These are phyloP conservation scores for Crithidia bombi DNA, from an alignment of 208 protist genomes.

Conservation along the genomic window DNA sequence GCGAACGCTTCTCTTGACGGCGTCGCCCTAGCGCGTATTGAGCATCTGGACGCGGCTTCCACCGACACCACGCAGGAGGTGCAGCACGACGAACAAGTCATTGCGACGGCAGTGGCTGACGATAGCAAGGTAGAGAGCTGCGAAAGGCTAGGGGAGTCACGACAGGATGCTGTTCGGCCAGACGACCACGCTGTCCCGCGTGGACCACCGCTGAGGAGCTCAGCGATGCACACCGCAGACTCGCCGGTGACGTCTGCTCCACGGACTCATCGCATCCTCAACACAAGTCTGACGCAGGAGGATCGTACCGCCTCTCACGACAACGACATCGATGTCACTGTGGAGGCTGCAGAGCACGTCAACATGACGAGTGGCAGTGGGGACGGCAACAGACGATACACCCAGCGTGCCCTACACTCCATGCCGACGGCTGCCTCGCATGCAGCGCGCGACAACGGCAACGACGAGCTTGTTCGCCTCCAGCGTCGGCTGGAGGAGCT, in stretches of 20 bases:
- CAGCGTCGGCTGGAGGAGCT: slow-evolving; percentile 22
- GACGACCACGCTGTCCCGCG: neutral
- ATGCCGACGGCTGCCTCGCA: neutral
- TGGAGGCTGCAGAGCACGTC: neutral
- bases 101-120: too few relatives aligned
- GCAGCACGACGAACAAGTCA: too few relatives aligned
- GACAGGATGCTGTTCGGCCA: too few relatives aligned
- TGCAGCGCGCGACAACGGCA: too few relatives aligned
- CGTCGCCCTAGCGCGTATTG: too few relatives aligned
- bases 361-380: neutral
- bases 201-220: neutral
- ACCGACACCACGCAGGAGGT: too few relatives aligned
- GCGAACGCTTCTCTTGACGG: too few relatives aligned
- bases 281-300: neutral
- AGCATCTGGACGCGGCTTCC: too few relatives aligned
- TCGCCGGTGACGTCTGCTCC: neutral
- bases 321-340: slow-evolving; percentile 4
- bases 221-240: neutral
- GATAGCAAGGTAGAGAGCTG: too few relatives aligned
- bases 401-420: too few relatives aligned
- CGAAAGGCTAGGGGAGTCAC: too few relatives aligned
- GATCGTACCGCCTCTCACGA: neutral
- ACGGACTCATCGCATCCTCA: neutral
- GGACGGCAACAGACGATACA: neutral
- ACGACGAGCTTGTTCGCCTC: slow-evolving; percentile 39